A percentile compares a stretch with the other conserved stretches of the same genome.
Evolutionary conservation across 1,284 basidiomycete species (phyloP).

Genomic region (Ganoderma leucocontextum): DNA sequence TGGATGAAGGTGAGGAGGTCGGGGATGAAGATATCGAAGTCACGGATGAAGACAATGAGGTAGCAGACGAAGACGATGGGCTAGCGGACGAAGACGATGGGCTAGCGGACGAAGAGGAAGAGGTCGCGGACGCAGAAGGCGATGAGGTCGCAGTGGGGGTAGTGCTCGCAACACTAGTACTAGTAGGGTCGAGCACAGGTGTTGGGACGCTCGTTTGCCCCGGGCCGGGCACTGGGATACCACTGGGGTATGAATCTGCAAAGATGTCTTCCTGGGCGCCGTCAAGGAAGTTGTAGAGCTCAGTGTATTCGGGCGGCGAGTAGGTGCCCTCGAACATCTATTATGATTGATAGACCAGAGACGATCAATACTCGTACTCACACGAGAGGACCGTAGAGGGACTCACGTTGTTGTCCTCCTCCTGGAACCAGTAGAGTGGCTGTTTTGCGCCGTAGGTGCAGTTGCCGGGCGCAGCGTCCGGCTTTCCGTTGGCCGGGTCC

Average conservation of each 20-base stretch:
- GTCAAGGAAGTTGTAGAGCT: slow-evolving; percentile 66
- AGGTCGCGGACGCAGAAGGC: background rate
- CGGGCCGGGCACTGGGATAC: slow-evolving; percentile 34
- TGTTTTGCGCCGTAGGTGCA: slow-evolving; percentile 76
- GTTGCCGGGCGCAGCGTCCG: slow-evolving; percentile 46
- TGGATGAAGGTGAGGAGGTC: background rate
- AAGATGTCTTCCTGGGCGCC: slow-evolving; percentile 75
- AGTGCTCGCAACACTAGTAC: slow-evolving; percentile 3
- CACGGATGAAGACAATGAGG: background rate
- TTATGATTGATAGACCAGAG: background rate
- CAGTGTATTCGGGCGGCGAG: slow-evolving; percentile 65
- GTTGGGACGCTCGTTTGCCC: slow-evolving; percentile 34
- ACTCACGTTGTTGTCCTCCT: slow-evolving; percentile 45
- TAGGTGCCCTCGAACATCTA: slow-evolving; percentile 66
- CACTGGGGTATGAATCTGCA: slow-evolving; percentile 49
- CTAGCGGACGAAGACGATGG: background rate
- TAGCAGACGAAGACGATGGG: background rate
- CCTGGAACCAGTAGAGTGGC: slow-evolving; percentile 74
- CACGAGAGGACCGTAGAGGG: background rate
- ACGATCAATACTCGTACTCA: background rate
- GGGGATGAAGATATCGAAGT: background rate
- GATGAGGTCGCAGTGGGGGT: background rate
- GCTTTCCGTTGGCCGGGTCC: slow-evolving; percentile 40
- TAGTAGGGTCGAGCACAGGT: slow-evolving; percentile 11
- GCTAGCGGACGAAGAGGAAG: background rate